Percentiles rank a stretch among this genome's conserved stretches.
Conservation (phyloP, 2,329 filamentous ascomycete species). For the Sclerotinia borealis region DNA sequence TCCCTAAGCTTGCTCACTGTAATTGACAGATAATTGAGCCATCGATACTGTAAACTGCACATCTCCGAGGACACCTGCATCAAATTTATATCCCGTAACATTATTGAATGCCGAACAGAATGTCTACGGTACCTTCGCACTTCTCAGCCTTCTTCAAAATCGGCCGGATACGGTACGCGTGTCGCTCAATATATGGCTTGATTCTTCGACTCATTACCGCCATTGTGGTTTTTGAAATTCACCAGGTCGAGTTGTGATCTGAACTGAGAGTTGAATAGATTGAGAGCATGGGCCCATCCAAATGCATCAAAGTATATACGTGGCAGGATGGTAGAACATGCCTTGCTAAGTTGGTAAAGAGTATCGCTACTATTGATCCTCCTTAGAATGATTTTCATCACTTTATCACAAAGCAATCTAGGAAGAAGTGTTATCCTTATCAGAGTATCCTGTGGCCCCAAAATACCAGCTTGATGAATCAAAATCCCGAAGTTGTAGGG, state of each 20-base stretch:
- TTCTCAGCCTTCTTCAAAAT: background rate
- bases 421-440: too few species aligned
- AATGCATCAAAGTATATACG: background rate
- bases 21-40: background rate
- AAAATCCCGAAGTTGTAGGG: too few species aligned
- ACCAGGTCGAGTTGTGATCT: background rate
- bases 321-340: background rate
- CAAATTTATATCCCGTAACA: background rate
- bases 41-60: background rate
- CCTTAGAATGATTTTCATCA: background rate
- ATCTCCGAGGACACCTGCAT: background rate
- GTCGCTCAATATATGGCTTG: background rate
- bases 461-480: too few species aligned
- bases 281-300: background rate
- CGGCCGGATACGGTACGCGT: background rate
- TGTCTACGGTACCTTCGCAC: accelerated
- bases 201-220: background rate
- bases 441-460: too few species aligned
- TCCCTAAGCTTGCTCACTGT: background rate
- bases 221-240: background rate
- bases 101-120: background rate
- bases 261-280: background rate
- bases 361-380: background rate
- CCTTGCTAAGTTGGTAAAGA: background rate
- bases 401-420: too few species aligned